Evolutionary conservation across 2,329 filamentous ascomycete species (phyloP), one percentile per base, ranked within the genome.

Genomic region (Diaporthe sp.): DNA sequence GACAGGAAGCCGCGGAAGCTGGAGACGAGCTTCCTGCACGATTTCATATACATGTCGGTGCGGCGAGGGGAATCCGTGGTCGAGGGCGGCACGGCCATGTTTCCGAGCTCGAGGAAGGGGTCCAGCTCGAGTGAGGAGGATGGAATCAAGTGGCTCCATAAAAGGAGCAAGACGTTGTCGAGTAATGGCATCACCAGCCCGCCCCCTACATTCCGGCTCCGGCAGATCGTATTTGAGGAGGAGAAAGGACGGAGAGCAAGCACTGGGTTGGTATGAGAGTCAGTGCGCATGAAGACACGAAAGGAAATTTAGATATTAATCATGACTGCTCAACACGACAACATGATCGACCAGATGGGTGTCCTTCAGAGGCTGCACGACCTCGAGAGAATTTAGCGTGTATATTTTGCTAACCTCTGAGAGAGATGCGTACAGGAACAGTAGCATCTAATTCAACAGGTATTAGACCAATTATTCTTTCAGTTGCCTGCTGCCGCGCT

Each of bases 41-140:
- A 87, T 75, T 86, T 87, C 77, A 85, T 87, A 72, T 83, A 83
- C 55, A 79, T 85, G 28, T 84, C 83, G 1, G 82, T 83, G 4
- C 74, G 83, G 17, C 67, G 73, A 17, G 75, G 75, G 1, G 75
- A 76, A 40, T 58, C 61, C 3, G 30, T 45, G 28, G 45, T 13
- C 6, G 73, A 70, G 38, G 42, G 45, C 5, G 55, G 50, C 33
- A 52, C 64, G 25, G 61, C 61, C 9, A 64, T 60, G 45, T 72
- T 52, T 12, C 58, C 69, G 12, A 64, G 45, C 57, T 72, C 55
- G 57, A 52, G 69, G 35, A 72, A 72, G 45, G 58, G 57, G 57
- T 72, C 69, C 50, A 19, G 40, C n/a, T 71, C 72, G 68, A 69
- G 68, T 15, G 75, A 74, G 9, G 68, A 74, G 13, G 25, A 28